A percentile compares a stretch with the other conserved stretches of the same genome.
phyloP scores from a whole-genome alignment of 2,329 filamentous ascomycete species.

The Incumbomyces delicatus region DNA sequence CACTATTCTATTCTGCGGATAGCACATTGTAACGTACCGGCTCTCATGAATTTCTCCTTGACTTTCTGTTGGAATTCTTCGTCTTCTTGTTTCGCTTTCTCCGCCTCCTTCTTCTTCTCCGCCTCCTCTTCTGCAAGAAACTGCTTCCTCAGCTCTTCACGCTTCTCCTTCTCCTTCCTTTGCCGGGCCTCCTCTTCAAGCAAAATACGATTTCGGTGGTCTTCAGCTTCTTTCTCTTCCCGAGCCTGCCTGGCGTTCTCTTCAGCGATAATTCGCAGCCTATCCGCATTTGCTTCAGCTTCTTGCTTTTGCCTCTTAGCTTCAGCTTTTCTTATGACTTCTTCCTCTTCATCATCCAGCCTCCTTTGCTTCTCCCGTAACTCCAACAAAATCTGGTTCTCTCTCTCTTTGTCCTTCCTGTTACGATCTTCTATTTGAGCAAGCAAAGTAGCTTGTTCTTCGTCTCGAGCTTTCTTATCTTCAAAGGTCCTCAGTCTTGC shows the following conservation, averaged over 20 bases:
- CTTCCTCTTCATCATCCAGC: constrained; percentile 36
- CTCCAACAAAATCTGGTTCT: constrained; percentile 19
- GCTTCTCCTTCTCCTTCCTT: constrained; percentile 5
- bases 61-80: constrained; percentile 23
- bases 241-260: constrained; percentile 4
- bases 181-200: constrained; percentile 21
- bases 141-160: neutral
- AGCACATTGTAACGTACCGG: neutral
- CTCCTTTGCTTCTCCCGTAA: constrained; percentile 24
- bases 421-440: constrained; percentile 24
- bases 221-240: constrained; percentile 2
- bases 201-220: constrained; percentile 28
- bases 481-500: constrained; percentile 11
- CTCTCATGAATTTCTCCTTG: constrained; percentile 19
- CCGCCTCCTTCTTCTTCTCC: constrained; percentile 18
- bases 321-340: constrained; percentile 30
- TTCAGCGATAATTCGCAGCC: neutral
- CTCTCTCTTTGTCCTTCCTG: constrained; percentile 11
- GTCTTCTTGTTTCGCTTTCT: constrained; percentile 10
- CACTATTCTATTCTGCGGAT: constrained; percentile 21
- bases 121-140: constrained; percentile 2
- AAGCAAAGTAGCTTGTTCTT: constrained; percentile 22
- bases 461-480: constrained; percentile 27
- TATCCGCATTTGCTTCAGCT: constrained; percentile 18
- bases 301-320: constrained; percentile 24